Conservation (phyloP, 352 stramenopile genomes). For the Globisporangium abappressorium region DNA sequence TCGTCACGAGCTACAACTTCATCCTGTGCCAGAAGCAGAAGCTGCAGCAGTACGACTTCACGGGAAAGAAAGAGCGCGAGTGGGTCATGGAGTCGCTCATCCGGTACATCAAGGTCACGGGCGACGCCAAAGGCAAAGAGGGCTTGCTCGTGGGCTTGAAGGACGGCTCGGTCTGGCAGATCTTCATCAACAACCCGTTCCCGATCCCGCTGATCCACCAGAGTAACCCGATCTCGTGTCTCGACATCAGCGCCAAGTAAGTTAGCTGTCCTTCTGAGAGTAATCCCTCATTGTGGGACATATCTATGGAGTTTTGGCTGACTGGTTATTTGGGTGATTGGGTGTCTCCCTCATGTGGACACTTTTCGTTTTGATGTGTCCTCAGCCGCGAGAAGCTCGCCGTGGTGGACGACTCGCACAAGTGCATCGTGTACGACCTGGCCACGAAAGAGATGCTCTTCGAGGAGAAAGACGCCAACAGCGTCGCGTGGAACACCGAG, state of each 20-base stretch:
- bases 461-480: slow-evolving; percentile 81
- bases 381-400: slow-evolving; percentile 84
- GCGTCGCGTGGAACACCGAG: slow-evolving; percentile 93
- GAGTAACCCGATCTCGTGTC: slow-evolving; percentile 78
- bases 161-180: slow-evolving; percentile 88
- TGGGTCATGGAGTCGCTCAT: slow-evolving; percentile 88
- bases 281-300: neutral
- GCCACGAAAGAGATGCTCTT: slow-evolving; percentile 89
- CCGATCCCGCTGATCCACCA: slow-evolving; percentile 91
- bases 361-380: neutral
- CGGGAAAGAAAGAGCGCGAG: slow-evolving; percentile 81
- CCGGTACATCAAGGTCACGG: slow-evolving; percentile 91
- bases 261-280: slow-evolving; percentile 16
- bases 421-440: slow-evolving; percentile 90
- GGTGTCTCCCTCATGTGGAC: slow-evolving; percentile 8
- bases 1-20: slow-evolving; percentile 90
- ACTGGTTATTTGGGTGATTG: neutral
- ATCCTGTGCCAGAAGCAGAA: slow-evolving; percentile 92
- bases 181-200: slow-evolving; percentile 95
- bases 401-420: slow-evolving; percentile 89
- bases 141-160: slow-evolving; percentile 92
- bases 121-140: slow-evolving; percentile 86
- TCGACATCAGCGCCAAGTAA: slow-evolving; percentile 87
- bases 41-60: slow-evolving; percentile 91
- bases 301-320: neutral